Base-by-base conservation (phyloP, 257 asterid species). In the Petunia secreta region DNA sequence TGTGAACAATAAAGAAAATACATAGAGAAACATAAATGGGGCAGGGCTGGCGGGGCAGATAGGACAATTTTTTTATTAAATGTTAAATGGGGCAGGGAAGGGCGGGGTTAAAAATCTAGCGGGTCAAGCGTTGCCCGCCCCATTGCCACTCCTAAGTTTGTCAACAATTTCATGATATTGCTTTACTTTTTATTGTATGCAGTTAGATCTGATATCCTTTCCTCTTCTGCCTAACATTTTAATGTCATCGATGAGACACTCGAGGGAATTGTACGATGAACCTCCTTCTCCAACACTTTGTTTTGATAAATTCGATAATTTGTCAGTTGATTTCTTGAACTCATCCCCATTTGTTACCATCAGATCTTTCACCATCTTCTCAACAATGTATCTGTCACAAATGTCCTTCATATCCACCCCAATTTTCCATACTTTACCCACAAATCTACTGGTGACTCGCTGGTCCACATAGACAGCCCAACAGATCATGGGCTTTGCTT, bases 391-490 rank as follows among this genome's bases (percentile, higher is more conserved):
- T 63, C 91, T 80, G 53, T 88, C 90, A 44, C 92, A 89, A 0
- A 80, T 84, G 57, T 89, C 95, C 58, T 91, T 91, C 77, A 91
- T 91, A 77, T 91, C 95, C 82, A 91, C 41, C 44, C 95, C 93
- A 14, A 85, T 83, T 83, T 80, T 88, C 95, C 95, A 91, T 6
- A 88, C 79, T 57, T 91, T 89, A 69, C 91, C 82, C 37, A 91
- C 90, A 8, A 85, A 82, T 85, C 93, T 84, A 80, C 95, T 89
- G 2, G 83, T 91, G 0, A 73, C 86, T 52, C 44, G 81, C n/a
- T 91, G 92, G 44, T 91, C 93, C 0, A 87, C 91, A 43, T 82
- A 59, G 37, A 77, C 58, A 0, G 84, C 79, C 87, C 87, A 86
- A 57, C 87, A 83, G 1, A 86, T 66, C 89, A 86, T 86, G 0